Conservation (phyloP, 2,329 filamentous ascomycete species). For the Fusarium odoratissimum region DNA sequence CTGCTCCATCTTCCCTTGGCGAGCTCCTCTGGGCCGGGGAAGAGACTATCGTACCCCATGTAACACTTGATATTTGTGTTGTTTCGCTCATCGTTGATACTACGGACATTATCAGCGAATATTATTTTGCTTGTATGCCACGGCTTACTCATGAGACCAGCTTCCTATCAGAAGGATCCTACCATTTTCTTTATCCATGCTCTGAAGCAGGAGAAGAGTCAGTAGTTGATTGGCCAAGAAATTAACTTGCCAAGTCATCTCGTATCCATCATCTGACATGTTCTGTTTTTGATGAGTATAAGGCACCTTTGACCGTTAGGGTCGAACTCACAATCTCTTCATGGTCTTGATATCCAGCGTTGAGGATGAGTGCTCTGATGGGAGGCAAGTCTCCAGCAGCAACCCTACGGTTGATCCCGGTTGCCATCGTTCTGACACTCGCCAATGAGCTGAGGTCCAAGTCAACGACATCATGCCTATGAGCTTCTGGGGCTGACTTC, state of each 20-base stretch:
- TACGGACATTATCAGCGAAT: slow-evolving; percentile 28
- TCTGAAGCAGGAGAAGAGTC: slow-evolving; percentile 47
- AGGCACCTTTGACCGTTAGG: background rate
- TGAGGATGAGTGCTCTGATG: slow-evolving; percentile 54
- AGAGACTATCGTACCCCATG: slow-evolving; percentile 43
- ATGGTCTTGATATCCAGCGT: slow-evolving; percentile 47
- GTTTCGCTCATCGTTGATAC: slow-evolving; percentile 47
- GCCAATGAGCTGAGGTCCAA: slow-evolving; percentile 49
- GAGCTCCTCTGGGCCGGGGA: slow-evolving; percentile 47
- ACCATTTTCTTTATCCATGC: slow-evolving; percentile 46
- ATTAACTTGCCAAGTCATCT: slow-evolving; percentile 51
- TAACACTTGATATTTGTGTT: slow-evolving; percentile 36
- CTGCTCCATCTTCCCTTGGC: slow-evolving; percentile 52
- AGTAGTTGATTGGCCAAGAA: slow-evolving; percentile 49
- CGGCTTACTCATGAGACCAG: slow-evolving; percentile 51
- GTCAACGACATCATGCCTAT: slow-evolving; percentile 49
- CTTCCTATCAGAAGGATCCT: slow-evolving; percentile 49
- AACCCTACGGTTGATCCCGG: slow-evolving; percentile 47
- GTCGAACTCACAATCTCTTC: slow-evolving; percentile 38
- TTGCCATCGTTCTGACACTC: slow-evolving; percentile 44
- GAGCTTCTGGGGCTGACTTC: slow-evolving; percentile 27
- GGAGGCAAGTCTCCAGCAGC: slow-evolving; percentile 50
- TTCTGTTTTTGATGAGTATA: slow-evolving; percentile 31
- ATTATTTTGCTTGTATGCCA: too few relatives aligned
- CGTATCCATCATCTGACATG: slow-evolving; percentile 48